Evolutionary conservation across 2,329 filamentous ascomycete species (phyloP), one percentile per base, ranked within the genome.

Genomic region (Sphaerulina musiva): DNA sequence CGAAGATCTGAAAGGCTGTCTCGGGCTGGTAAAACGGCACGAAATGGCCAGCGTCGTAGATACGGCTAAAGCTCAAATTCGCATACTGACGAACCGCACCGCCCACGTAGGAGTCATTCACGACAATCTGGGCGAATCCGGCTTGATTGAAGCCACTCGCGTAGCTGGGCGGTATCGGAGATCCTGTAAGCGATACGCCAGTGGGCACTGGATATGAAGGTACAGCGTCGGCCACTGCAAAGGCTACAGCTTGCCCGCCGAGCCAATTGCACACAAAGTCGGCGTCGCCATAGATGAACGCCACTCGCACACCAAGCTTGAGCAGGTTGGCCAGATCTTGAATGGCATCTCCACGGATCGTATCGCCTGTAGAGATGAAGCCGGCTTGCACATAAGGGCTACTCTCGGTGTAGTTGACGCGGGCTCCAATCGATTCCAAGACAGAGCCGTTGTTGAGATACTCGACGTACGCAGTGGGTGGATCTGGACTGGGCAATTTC

Each of bases 11-110:
- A 62, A 76, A 80, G 0, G 74, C 74, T 0, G 79, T 78, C 60
- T 81, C 75, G 2, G 76, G 75, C 57, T 78, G 76, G 60, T 74
- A 77, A 23, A 74, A 76, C 0, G 78, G 76, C 1, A 79, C 72
- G 50, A 78, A 72, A 59, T 81, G 79, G 3, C 78, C 78, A 1
- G 78, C 72, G 60, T 79, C 72, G 62, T 78, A 80, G 51, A 80
- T 71, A 11, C 76, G 72, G 5, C 71, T 72, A 64, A 79, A 80
- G 34, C 70, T 74, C 6, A 80, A 67, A 53, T 91, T 91, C 9
- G 85, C 87, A 63, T 82, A 87, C 68, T 93, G 87, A 3, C 87
- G 80, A 0, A 89, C 87, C 53, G 81, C 80, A 17, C 88, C 89
- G 48, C 81, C 87, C 65, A 83, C 80, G 69, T 86, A 85, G 6